These are phyloP conservation scores for Fusarium multiceps DNA, from an alignment of 2,329 filamentous ascomycete species.

Conservation along the genomic window DNA sequence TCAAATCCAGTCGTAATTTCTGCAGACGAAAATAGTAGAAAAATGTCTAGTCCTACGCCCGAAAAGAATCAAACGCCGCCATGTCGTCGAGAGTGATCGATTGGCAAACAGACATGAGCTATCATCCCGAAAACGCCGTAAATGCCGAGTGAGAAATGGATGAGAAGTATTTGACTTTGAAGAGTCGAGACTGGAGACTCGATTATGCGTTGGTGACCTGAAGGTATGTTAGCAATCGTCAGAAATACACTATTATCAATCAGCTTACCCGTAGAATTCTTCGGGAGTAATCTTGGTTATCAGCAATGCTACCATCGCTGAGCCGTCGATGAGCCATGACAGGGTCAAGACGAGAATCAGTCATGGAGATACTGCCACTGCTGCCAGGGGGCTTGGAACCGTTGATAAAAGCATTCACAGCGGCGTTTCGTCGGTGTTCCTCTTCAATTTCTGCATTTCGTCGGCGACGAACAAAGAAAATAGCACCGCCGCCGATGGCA, in stretches of 20 bases:
- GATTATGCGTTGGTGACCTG: slow-evolving; percentile 71
- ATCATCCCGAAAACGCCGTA: slow-evolving; percentile 56
- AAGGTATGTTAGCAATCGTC: slow-evolving; percentile 26
- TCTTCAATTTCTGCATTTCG: slow-evolving; percentile 83
- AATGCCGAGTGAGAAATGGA: slow-evolving; percentile 51
- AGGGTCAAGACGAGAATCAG: slow-evolving; percentile 87
- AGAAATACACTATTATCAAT: background rate
- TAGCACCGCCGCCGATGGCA: slow-evolving; percentile 73
- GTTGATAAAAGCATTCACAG: slow-evolving; percentile 80
- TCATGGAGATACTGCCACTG: slow-evolving; percentile 75
- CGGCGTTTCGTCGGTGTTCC: slow-evolving; percentile 83
- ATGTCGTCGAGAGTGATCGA: slow-evolving; percentile 49
- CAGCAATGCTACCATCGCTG: slow-evolving; percentile 95
- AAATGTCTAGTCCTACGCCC: slow-evolving; percentile 53
- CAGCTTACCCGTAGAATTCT: slow-evolving; percentile 90
- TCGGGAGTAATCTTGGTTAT: slow-evolving; percentile 96
- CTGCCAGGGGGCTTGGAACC: slow-evolving; percentile 70
- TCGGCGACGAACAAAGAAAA: slow-evolving; percentile 80
- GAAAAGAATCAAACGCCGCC: slow-evolving; percentile 53
- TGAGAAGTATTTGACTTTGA: slow-evolving; percentile 9
- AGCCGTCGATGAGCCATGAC: slow-evolving; percentile 84
- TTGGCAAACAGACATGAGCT: slow-evolving; percentile 53
- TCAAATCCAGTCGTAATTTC: slow-evolving; percentile 49
- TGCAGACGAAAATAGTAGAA: slow-evolving; percentile 44
- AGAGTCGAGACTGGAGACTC: slow-evolving; percentile 20